A percentile compares a stretch with the other conserved stretches of the same genome.
Conservation (phyloP, 139 green algal species). For the Coccomyxa sp. region DNA sequence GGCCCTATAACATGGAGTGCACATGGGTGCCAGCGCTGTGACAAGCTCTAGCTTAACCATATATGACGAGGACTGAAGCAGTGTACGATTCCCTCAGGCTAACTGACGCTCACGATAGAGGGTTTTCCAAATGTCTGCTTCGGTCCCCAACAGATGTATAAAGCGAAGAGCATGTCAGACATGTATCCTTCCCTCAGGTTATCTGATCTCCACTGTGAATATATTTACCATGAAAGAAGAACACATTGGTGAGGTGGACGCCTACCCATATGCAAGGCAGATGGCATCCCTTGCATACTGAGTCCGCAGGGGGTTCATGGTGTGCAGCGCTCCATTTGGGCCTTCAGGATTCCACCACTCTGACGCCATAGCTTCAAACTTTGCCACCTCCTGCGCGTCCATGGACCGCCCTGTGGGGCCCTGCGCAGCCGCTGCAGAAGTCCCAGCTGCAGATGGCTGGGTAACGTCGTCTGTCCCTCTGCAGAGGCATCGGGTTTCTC, state of each 20-base stretch:
- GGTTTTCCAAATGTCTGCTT: too few relatives aligned
- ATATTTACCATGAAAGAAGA: background rate
- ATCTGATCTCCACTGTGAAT: background rate
- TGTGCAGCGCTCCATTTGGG: slow-evolving; percentile 78
- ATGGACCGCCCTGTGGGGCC: slow-evolving; percentile 30
- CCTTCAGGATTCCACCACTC: slow-evolving; percentile 80
- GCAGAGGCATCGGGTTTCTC: background rate
- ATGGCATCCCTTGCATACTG: slow-evolving; percentile 70
- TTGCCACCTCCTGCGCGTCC: slow-evolving; percentile 63
- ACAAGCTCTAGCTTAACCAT: too few relatives aligned
- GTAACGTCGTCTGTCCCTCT: background rate
- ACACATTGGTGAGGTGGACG: too few relatives aligned
- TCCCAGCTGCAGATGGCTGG: too few relatives aligned
- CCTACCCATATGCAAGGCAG: slow-evolving; percentile 27
- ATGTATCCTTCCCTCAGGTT: background rate
- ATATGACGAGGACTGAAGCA: too few relatives aligned
- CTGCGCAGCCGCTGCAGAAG: too few relatives aligned
- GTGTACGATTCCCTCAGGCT: too few relatives aligned
- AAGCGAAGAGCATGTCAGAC: background rate
- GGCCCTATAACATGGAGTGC: background rate
- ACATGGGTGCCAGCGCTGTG: background rate
- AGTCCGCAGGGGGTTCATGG: slow-evolving; percentile 76
- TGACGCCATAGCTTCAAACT: slow-evolving; percentile 72
- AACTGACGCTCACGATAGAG: too few relatives aligned
- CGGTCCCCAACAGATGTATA: background rate